Evolutionary conservation across 2,329 filamentous ascomycete species (phyloP).

Genomic region (Colletotrichum costaricense): DNA sequence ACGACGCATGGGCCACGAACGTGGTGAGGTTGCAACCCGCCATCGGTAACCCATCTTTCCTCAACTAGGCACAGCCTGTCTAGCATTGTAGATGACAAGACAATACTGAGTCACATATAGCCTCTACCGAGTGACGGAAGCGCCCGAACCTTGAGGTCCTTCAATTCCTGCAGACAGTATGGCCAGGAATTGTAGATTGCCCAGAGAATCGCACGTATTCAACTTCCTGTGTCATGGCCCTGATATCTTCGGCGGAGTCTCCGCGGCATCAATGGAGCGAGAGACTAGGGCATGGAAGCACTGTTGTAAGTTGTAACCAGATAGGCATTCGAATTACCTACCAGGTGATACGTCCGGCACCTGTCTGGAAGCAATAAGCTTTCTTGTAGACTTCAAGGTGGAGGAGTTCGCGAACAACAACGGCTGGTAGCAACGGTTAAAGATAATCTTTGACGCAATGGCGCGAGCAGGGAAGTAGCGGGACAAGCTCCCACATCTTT

Average conservation of each 20-base stretch:
- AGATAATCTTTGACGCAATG: not conserved
- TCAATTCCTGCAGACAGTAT: not conserved
- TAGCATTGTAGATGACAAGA: not conserved
- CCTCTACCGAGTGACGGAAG: not conserved
- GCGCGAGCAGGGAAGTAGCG: not conserved
- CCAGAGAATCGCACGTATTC: not conserved
- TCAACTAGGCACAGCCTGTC: slow-evolving; percentile 23
- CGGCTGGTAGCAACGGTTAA: not conserved
- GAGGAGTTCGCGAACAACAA: not conserved
- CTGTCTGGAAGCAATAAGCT: not conserved
- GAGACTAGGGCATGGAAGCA: not conserved
- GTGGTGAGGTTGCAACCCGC: slow-evolving; percentile 36
- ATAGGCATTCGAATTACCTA: not conserved
- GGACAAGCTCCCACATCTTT: slow-evolving; percentile 15
- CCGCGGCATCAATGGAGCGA: not conserved
- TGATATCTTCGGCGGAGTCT: not conserved
- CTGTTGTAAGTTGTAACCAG: not conserved
- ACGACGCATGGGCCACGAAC: slow-evolving; percentile 24
- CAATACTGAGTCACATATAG: slow-evolving; percentile 30
- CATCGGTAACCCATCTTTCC: slow-evolving; percentile 28
- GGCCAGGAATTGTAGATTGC: not conserved
- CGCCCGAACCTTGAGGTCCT: not conserved
- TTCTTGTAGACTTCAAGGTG: not conserved
- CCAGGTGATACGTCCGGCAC: not conserved
- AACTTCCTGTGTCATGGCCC: not conserved